These are phyloP conservation scores for Calocybe indica DNA, from an alignment of 768 basidiomycete species.

Conservation along the genomic window DNA sequence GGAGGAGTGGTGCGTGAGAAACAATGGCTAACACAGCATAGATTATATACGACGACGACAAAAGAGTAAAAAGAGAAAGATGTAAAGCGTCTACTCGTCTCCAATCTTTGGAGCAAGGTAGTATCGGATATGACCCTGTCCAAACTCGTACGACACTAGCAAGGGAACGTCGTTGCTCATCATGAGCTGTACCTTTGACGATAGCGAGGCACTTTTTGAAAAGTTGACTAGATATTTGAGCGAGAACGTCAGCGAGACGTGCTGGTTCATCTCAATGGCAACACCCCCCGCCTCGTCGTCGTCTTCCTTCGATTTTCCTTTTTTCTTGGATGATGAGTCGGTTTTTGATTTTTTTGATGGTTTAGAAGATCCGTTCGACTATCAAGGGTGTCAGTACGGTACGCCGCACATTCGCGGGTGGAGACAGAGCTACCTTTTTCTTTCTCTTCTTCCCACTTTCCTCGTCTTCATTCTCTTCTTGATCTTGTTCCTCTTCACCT, in stretches of 20 bases:
- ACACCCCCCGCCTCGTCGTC: conserved; percentile 51
- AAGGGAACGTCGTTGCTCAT: conserved; percentile 92
- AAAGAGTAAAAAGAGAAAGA: no score
- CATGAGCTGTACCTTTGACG: conserved; percentile 70
- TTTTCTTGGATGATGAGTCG: conserved; percentile 35
- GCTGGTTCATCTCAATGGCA: conserved; percentile 80
- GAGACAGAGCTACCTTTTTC: conserved; percentile 63
- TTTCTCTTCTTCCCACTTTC: conserved; percentile 65
- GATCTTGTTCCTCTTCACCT: conserved; percentile 36
- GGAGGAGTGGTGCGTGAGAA: no score
- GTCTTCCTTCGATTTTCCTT: conserved; percentile 49
- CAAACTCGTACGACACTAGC: conserved; percentile 84
- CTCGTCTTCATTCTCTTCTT: conserved; percentile 43
- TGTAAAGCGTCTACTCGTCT: conserved; percentile 64
- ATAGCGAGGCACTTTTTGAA: conserved; percentile 78
- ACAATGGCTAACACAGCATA: no score
- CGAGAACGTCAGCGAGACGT: conserved; percentile 90
- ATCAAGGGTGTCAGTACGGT: conserved; percentile 1
- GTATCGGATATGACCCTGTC: conserved; percentile 85
- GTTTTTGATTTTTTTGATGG: conserved; percentile 41
- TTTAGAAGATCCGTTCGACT: conserved; percentile 34
- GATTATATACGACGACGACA: no score
- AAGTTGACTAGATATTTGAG: conserved; percentile 98
- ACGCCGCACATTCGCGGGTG: neutral
- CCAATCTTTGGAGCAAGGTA: conserved; percentile 96